Conservation (phyloP, 208 protist species). For the Naegleria lovaniensis region DNA sequence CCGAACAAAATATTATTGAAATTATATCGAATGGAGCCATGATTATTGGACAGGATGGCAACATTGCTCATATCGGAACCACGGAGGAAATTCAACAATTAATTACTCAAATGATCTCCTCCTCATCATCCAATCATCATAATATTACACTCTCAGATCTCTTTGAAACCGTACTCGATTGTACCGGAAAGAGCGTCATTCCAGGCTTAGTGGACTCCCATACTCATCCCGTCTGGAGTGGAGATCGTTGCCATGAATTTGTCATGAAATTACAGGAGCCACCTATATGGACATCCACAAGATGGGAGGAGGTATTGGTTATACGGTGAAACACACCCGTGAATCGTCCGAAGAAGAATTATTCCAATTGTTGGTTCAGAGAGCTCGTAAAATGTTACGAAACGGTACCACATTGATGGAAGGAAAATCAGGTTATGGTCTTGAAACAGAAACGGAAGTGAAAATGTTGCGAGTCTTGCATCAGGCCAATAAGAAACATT, state of each 20-base stretch:
- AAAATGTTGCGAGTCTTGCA: constrained; percentile 66
- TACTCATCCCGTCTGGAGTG: constrained; percentile 62
- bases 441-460: constrained; percentile 61
- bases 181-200: constrained; percentile 46
- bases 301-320: constrained; percentile 57
- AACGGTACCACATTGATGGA: constrained; percentile 58
- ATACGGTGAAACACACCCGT: constrained; percentile 52
- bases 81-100: constrained; percentile 29
- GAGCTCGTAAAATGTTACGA: constrained; percentile 55
- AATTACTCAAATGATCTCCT: constrained; percentile 23
- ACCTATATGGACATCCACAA: constrained; percentile 74
- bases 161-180: constrained; percentile 50
- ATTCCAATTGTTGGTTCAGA: constrained; percentile 15
- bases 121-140: not conserved
- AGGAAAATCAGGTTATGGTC: constrained; percentile 63
- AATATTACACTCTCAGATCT: not conserved
- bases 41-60: constrained; percentile 48
- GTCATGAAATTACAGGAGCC: constrained; percentile 63
- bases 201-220: constrained; percentile 62
- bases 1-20: constrained; percentile 28
- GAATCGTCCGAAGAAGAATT: constrained; percentile 46
- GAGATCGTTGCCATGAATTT: constrained; percentile 64
- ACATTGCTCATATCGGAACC: constrained; percentile 41
- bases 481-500: constrained; percentile 30
- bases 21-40: constrained; percentile 50